Conservation (phyloP, 495 filamentous ascomycete species). For the Aspergillus indologenus region DNA sequence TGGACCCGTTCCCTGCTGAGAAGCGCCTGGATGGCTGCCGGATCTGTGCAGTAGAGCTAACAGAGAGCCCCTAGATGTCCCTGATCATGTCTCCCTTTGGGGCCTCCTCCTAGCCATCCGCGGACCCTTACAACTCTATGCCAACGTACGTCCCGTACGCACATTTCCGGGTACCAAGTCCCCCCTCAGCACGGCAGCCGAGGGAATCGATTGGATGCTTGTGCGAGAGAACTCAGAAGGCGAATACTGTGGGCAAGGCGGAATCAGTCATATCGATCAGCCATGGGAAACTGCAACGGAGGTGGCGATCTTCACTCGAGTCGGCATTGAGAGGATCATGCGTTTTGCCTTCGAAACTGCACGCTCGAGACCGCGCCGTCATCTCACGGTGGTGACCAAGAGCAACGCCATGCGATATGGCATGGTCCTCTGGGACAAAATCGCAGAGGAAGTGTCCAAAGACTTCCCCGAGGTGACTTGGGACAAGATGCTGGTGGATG, state of each 20-base stretch:
- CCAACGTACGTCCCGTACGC: constrained; percentile 52
- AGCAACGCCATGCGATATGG: constrained; percentile 56
- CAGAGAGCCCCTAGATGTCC: constrained; percentile 40
- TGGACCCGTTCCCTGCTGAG: constrained; percentile 1
- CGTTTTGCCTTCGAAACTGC: constrained; percentile 55
- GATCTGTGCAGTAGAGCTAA: background rate
- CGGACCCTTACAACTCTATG: constrained; percentile 52
- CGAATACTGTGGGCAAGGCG: constrained; percentile 56
- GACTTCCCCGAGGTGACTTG: constrained; percentile 53
- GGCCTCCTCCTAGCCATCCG: constrained; percentile 53
- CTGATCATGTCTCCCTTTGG: constrained; percentile 57
- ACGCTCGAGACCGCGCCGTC: constrained; percentile 40
- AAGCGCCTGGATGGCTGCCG: background rate
- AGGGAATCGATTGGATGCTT: constrained; percentile 53
- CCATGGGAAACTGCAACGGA: constrained; percentile 54
- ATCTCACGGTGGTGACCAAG: constrained; percentile 57
- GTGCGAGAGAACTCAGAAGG: constrained; percentile 57
- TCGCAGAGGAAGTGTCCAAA: constrained; percentile 41
- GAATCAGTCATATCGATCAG: constrained; percentile 45
- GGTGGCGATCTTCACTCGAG: constrained; percentile 53
- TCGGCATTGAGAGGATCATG: constrained; percentile 54
- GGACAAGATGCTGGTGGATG: constrained; percentile 60
- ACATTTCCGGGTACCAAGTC: constrained; percentile 48
- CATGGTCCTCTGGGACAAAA: constrained; percentile 56
- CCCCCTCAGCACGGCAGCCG: constrained; percentile 40